Evolutionary conservation across 768 basidiomycete species (phyloP).

Genomic region (Holtermanniella nyarrowii): DNA sequence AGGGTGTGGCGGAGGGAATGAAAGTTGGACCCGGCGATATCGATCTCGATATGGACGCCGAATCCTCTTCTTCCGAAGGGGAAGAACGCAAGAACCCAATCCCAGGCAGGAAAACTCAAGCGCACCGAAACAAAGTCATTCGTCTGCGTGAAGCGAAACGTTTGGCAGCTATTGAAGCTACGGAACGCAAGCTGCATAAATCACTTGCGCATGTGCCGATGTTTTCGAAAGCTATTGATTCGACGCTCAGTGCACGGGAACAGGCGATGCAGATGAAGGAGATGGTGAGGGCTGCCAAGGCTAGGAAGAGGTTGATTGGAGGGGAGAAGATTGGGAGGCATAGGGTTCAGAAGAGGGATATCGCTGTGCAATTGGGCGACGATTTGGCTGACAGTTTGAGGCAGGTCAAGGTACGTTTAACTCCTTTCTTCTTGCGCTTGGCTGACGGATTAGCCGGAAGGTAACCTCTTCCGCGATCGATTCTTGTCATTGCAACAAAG

Average conservation of each 20-base stretch:
- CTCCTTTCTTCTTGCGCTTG: not conserved
- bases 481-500: slow-evolving; percentile 80
- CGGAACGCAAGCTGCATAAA: slow-evolving; percentile 53
- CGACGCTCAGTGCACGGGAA: slow-evolving; percentile 42
- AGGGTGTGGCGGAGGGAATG: slow-evolving; percentile 56
- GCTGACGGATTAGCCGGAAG: slow-evolving; percentile 59
- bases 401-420: slow-evolving; percentile 60
- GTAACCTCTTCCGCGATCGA: slow-evolving; percentile 81
- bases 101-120: slow-evolving; percentile 49
- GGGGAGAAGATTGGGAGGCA: slow-evolving; percentile 70
- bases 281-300: slow-evolving; percentile 47
- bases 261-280: slow-evolving; percentile 43
- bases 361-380: slow-evolving; percentile 83
- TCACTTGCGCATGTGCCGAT: slow-evolving; percentile 52
- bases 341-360: slow-evolving; percentile 54
- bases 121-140: slow-evolving; percentile 60
- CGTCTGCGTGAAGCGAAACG: slow-evolving; percentile 53
- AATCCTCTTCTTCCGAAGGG: slow-evolving; percentile 45
- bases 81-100: slow-evolving; percentile 16
- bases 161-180: slow-evolving; percentile 54
- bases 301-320: slow-evolving; percentile 54
- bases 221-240: slow-evolving; percentile 44
- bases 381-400: slow-evolving; percentile 77
- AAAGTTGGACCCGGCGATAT: slow-evolving; percentile 31
- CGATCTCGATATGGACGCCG: slow-evolving; percentile 24